Percentiles rank a stretch among this genome's conserved stretches.
Evolutionary conservation across 306 rosid genomes (phyloP).

Genomic region (Leucaena leucocephala): DNA sequence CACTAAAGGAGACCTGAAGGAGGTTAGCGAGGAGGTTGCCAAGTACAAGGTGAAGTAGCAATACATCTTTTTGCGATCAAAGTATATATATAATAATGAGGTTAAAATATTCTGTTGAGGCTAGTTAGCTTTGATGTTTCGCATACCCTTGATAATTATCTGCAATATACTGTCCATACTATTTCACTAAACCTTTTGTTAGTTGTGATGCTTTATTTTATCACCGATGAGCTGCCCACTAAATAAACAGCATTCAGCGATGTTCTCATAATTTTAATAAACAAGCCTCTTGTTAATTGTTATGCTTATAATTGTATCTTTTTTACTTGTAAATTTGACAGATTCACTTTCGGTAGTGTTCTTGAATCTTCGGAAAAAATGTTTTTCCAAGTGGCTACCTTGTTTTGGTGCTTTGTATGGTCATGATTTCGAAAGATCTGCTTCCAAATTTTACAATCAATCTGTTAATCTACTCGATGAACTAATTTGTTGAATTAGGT

Average conservation of each 20-base stretch:
- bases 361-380: too few species aligned
- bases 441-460: not conserved
- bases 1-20: constrained; percentile 94
- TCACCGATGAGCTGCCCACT: not conserved
- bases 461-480: not conserved
- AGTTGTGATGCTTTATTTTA: not conserved
- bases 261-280: not conserved
- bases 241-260: not conserved
- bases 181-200: not conserved
- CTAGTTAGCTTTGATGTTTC: too few species aligned
- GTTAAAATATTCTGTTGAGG: not conserved
- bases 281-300: not conserved
- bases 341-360: not conserved
- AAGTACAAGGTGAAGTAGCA: constrained; percentile 73
- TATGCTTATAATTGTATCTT: not conserved
- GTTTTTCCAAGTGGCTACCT: not conserved
- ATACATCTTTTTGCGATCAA: not conserved
- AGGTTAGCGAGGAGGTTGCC: constrained; percentile 90
- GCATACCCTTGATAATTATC: not conserved
- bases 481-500: not conserved
- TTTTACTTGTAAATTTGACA: not conserved
- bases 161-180: not conserved
- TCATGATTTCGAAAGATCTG: not conserved
- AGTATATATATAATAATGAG: not conserved
- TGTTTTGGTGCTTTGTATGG: not conserved